phyloP scores from a whole-genome alignment of 768 basidiomycete genomes.

The Pholiota microspora region DNA sequence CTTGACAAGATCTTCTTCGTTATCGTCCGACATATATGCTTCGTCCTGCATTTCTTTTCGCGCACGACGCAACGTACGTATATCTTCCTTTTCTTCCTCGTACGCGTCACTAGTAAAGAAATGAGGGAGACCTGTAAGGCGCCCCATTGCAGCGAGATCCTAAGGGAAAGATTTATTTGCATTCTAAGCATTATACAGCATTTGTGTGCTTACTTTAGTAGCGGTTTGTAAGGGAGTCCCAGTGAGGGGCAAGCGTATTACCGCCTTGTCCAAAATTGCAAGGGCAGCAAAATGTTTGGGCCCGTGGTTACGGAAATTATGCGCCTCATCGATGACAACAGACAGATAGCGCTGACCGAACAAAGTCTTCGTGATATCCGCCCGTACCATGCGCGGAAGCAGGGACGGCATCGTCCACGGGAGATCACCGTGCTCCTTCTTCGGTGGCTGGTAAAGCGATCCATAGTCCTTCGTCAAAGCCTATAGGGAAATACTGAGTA shows the following conservation, averaged over 20 bases:
- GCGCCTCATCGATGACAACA: conserved; percentile 22
- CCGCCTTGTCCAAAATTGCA: conserved; percentile 5
- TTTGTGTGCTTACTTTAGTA: conserved; percentile 15
- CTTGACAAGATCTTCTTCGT: conserved; percentile 9
- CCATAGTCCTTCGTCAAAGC: conserved; percentile 15
- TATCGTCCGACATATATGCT: not conserved
- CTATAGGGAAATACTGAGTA: conserved; percentile 9
- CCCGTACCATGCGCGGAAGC: no score
- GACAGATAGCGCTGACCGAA: conserved; percentile 17
- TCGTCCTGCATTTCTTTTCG: conserved; percentile 4
- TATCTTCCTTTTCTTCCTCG: conserved; percentile 22
- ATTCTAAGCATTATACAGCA: not conserved
- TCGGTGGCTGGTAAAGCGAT: not conserved
- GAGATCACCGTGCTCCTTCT: not conserved
- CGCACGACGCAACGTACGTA: conserved; percentile 9
- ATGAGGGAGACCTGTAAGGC: conserved; percentile 22
- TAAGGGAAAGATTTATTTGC: not conserved
- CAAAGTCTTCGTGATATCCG: conserved; percentile 9
- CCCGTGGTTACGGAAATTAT: conserved; percentile 19
- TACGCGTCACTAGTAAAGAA: conserved; percentile 20
- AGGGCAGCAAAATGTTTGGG: conserved; percentile 16
- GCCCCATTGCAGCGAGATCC: conserved; percentile 17
- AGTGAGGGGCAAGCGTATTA: conserved; percentile 20
- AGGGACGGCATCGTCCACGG: conserved; percentile 10
- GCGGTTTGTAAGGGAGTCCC: conserved; percentile 29